These are phyloP conservation scores for Dujonia santamariae DNA, from an alignment of 1,139 yeast genomes.

Conservation along the genomic window DNA sequence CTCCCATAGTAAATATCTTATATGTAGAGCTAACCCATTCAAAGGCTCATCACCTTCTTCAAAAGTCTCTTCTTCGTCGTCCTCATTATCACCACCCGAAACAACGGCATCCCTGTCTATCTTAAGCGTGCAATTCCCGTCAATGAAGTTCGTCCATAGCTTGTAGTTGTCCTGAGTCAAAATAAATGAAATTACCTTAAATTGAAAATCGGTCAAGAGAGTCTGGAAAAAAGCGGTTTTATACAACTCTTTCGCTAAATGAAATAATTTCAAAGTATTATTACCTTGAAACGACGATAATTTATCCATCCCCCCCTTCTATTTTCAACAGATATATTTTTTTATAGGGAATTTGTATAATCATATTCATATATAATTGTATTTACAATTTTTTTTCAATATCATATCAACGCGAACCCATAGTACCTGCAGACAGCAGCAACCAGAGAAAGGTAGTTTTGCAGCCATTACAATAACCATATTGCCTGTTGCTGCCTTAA, in stretches of 20 bases:
- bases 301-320: too few species aligned
- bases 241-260: slow-evolving; percentile 48
- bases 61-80: slow-evolving; percentile 26
- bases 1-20: slow-evolving; percentile 71
- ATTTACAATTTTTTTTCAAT: too few species aligned
- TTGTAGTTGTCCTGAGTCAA: slow-evolving; percentile 25
- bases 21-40: slow-evolving; percentile 56
- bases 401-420: too few species aligned
- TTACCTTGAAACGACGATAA: slow-evolving; percentile 43
- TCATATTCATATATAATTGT: too few species aligned
- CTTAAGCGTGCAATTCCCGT: slow-evolving; percentile 46
- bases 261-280: slow-evolving; percentile 38
- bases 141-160: slow-evolving; percentile 53
- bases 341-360: too few species aligned
- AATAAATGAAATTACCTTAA: slow-evolving; percentile 48
- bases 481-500: too few species aligned
- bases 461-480: too few species aligned
- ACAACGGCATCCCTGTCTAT: slow-evolving; percentile 16
- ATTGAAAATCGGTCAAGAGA: slow-evolving; percentile 62
- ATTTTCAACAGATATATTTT: too few species aligned
- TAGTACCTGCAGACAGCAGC: too few species aligned
- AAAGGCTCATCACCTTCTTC: slow-evolving; percentile 51
- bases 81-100: slow-evolving; percentile 11
- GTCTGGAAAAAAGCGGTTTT: slow-evolving; percentile 49
- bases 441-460: too few species aligned